Evolutionary conservation across 2,329 filamentous ascomycete genomes (phyloP).

Genomic region (Fonsecaea pugnacius): DNA sequence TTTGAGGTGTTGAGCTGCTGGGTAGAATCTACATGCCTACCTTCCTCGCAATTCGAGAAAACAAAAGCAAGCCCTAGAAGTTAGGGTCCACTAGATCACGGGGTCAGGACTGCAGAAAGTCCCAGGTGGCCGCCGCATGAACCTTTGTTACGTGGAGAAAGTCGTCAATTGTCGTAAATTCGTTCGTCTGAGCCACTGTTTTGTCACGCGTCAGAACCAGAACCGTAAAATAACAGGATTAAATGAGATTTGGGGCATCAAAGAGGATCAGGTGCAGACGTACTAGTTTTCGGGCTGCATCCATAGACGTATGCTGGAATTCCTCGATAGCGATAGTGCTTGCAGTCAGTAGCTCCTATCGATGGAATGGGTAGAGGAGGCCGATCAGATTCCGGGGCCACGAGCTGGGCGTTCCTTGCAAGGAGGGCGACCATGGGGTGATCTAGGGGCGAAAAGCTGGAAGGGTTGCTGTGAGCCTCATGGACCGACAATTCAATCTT

Average conservation of each 20-base stretch:
- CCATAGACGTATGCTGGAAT: slow-evolving; percentile 48
- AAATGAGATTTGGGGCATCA: too few species aligned
- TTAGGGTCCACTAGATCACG: too few species aligned
- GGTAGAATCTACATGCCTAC: too few species aligned
- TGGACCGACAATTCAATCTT: slow-evolving; percentile 40
- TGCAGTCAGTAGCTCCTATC: slow-evolving; percentile 49
- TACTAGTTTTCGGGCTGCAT: slow-evolving; percentile 39
- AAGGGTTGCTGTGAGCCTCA: slow-evolving; percentile 44
- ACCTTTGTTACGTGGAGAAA: slow-evolving; percentile 21
- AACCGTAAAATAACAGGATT: too few species aligned
- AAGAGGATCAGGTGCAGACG: background rate
- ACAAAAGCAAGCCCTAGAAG: too few species aligned
- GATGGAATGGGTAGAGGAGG: slow-evolving; percentile 45
- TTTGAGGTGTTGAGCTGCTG: too few species aligned
- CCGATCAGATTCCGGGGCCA: slow-evolving; percentile 14
- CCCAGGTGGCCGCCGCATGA: slow-evolving; percentile 18
- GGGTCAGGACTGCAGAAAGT: background rate
- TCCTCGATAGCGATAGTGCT: slow-evolving; percentile 46
- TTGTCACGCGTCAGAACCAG: too few species aligned
- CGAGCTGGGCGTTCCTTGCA: slow-evolving; percentile 13
- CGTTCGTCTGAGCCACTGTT: slow-evolving; percentile 8
- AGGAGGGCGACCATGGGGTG: slow-evolving; percentile 43
- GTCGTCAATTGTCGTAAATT: slow-evolving; percentile 17
- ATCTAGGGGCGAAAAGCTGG: slow-evolving; percentile 41
- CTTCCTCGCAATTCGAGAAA: too few species aligned